Evolutionary conservation across 805 yeast species (phyloP).

Genomic region (Blastobotrys parvus): DNA sequence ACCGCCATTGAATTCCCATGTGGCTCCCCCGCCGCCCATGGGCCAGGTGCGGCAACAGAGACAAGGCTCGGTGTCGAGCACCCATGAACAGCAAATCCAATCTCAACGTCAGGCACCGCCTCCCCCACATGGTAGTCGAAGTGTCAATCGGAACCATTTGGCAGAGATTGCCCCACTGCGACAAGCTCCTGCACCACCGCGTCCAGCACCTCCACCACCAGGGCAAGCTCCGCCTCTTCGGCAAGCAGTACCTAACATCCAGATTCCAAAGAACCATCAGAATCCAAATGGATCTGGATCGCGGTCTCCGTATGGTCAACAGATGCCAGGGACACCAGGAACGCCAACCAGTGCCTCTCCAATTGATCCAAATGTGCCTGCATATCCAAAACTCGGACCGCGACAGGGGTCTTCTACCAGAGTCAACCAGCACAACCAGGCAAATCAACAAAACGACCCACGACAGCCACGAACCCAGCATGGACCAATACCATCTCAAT

Average conservation of each 20-base stretch:
- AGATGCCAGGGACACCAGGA: not conserved
- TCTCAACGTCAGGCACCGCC: constrained; percentile 6
- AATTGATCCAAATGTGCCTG: constrained; percentile 5
- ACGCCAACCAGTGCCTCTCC: constrained; percentile 1
- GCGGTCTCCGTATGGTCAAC: not conserved
- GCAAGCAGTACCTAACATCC: constrained; percentile 1
- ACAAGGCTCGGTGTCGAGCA: constrained; percentile 1
- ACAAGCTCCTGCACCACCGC: constrained; percentile 18
- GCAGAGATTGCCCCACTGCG: constrained; percentile 21
- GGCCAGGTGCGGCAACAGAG: not conserved
- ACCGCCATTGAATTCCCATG: constrained; percentile 1
- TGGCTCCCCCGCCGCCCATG: constrained; percentile 1
- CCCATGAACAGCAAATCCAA: constrained; percentile 1
- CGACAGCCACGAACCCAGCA: not conserved
- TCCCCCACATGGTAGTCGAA: constrained; percentile 10
- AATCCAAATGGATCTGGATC: not conserved
- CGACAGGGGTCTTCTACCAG: constrained; percentile 1
- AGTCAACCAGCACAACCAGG: not conserved
- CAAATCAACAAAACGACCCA: not conserved
- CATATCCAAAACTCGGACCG: not conserved
- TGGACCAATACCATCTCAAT: not conserved
- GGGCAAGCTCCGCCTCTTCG: constrained; percentile 2
- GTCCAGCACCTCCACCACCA: constrained; percentile 6
- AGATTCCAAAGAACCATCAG: not conserved
- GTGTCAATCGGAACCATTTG: constrained; percentile 17